Conservation (phyloP, 1,139 yeast species). For the Yamadazyma buinensis region DNA sequence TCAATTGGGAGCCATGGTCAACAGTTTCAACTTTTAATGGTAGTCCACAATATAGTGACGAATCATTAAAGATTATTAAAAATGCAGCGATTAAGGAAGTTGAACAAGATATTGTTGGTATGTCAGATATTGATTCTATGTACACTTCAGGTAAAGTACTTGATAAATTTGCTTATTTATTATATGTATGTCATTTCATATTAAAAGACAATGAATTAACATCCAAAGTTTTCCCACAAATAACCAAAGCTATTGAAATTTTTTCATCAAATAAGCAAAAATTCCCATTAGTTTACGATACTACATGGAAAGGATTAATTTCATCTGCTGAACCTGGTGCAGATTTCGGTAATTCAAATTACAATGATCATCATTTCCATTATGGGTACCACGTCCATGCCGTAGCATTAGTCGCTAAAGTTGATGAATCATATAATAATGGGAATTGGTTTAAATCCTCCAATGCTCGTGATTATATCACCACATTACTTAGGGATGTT, state of each 20-base stretch:
- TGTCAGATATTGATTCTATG: conserved; percentile 68
- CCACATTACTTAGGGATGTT: conserved; percentile 36
- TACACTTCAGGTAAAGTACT: conserved; percentile 71
- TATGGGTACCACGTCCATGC: conserved; percentile 77
- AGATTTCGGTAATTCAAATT: conserved; percentile 75
- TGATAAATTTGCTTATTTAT: conserved; percentile 71
- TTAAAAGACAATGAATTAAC: conserved; percentile 49
- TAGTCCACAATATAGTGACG: conserved; percentile 31
- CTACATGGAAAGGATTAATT: conserved; percentile 69
- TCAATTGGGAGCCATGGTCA: conserved; percentile 61
- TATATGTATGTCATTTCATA: conserved; percentile 58
- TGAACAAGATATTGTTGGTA: conserved; percentile 49
- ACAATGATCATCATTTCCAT: conserved; percentile 82
- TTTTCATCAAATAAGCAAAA: conserved; percentile 57
- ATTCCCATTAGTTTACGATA: conserved; percentile 63
- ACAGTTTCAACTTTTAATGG: conserved; percentile 26
- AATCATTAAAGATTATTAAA: conserved; percentile 36
- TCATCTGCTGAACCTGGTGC: conserved; percentile 64
- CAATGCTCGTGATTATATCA: conserved; percentile 29
- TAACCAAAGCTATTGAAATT: conserved; percentile 57
- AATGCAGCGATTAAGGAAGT: conserved; percentile 52
- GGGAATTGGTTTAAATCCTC: conserved; percentile 28
- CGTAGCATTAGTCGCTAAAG: conserved; percentile 57
- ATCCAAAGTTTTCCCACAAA: conserved; percentile 37
- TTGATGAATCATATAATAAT: conserved; percentile 35